Evolutionary conservation across 768 basidiomycete genomes (phyloP), one percentile per base, ranked within the genome.

Genomic region (Sarcodon aspratus): DNA sequence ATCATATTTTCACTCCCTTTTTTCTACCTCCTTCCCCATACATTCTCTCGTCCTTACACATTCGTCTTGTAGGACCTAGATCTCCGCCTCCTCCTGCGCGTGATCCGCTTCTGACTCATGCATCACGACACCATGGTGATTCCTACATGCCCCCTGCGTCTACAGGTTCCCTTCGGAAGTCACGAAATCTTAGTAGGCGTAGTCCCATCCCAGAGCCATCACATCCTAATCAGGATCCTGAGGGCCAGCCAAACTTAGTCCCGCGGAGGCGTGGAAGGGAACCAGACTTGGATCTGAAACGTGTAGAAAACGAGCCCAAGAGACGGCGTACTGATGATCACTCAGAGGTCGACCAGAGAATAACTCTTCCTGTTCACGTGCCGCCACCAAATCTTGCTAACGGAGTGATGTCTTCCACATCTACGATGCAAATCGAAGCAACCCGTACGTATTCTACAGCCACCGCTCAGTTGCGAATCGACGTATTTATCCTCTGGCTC

Each of bases 41-140:
- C 59, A 44, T 59, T 50, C 66, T 66, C 59, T 59, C 63, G 38
- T 56, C 52, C 69, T 63, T 65, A 61, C 64, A 57, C 64, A 63
- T 64, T 64, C 59, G 55, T 63, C 57, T 61, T 69, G 63, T 68
- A 79, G 77, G 75, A 63, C 65, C 61, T 54, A 71, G 69, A 59
- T 73, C 74, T 33, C 66, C 72, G 31, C 66, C 66, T 45, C 57
- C 64, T 36, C 61, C 57, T 49, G 33, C 56, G 18, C 68, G 62
- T 53, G 68, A 67, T 49, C 57, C 53, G 18, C 59, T 54, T 55
- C 62, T n/a, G 57, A 50, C 42, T 50, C 53, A 62, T 50, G 54
- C 43, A 52, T 44, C 36, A 54, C 48, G 50, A 42, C 13, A 15
- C 9, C 17, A 42, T 42, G 15, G 13, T 4, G 40, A 42, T 56